Base-by-base conservation (phyloP, 768 basidiomycete species). In the Piloderma croceum region DNA sequence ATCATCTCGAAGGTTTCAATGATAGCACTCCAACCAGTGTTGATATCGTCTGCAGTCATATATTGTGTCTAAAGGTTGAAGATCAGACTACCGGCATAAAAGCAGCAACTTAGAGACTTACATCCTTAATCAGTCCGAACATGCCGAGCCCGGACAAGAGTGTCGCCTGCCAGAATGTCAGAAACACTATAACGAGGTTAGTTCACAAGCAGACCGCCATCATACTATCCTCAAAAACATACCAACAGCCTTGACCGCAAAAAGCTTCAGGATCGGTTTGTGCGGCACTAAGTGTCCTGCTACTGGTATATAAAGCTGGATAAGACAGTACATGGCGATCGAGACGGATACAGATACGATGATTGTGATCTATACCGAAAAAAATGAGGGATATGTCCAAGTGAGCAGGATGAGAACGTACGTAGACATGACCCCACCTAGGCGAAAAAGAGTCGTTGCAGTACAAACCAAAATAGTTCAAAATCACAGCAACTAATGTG, bases 111-210 rank as follows among this genome's bases (percentile, higher is more conserved):
- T 21, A 9, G 25, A 22, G 15, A 57, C 71, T 33, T 51, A 81
- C 81, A 57, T 74, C 71, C 59, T 82, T 83, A 42, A 87, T 71
- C 4, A 83, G 63, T 1, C 74, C 76, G 40, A 81, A 62, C 55
- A 74, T 66, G 27, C 65, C 69, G 10, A 87, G 68, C 12, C 76
- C 43, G 3, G 76, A 73, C 11, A 88, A 66, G 24, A 76, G 63
- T 0, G 73, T 76, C 12, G 77, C 72, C 58, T 87, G 84, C 84
- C 84, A 88, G 55, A 87, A 87, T 6, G 81, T 83, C 13, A 86
- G 62, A 53, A 86, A 84, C 0, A 85, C 81, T 76, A 46, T 5
- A n/a, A n/a, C n/a, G n/a, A n/a, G n/a, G n/a, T n/a, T n/a, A n/a
- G n/a, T n/a, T n/a, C n/a, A n/a, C n/a, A n/a, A n/a, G n/a, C n/a